Evolutionary conservation across 129 eudicot species (phyloP).

Genomic region (Centrapalus pauciflorus): DNA sequence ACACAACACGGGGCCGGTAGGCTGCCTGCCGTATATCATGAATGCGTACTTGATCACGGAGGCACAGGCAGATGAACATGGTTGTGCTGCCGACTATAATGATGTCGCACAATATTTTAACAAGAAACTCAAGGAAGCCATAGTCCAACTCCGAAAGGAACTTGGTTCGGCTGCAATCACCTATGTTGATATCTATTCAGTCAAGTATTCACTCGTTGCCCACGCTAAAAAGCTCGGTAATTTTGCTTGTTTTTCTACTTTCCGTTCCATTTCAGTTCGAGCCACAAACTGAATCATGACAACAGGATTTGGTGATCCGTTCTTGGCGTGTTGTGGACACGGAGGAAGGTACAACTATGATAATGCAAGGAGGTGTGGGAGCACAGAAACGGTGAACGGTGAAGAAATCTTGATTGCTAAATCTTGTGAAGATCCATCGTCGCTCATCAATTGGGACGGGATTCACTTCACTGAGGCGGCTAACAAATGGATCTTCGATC

Average conservation of each 20-base stretch:
- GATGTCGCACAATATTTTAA: conserved; percentile 59
- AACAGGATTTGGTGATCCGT: conserved; percentile 74
- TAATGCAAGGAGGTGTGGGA: conserved; percentile 50
- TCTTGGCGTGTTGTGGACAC: conserved; percentile 70
- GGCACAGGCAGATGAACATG: conserved; percentile 52
- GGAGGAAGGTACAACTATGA: conserved; percentile 82
- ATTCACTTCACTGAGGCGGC: conserved; percentile 84
- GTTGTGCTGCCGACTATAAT: conserved; percentile 65
- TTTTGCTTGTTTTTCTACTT: neutral
- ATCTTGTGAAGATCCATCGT: conserved; percentile 58
- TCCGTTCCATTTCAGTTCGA: neutral
- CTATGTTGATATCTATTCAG: conserved; percentile 67
- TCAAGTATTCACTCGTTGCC: conserved; percentile 56
- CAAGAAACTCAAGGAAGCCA: conserved; percentile 42
- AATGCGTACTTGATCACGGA: conserved; percentile 41
- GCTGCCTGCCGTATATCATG: conserved; percentile 72
- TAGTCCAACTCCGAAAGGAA: conserved; percentile 44
- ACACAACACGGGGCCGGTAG: conserved; percentile 86
- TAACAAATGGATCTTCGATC: conserved; percentile 68
- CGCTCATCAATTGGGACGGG: conserved; percentile 65
- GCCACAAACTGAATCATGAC: conserved; percentile 2
- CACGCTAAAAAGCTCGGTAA: conserved; percentile 59
- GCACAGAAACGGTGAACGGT: conserved; percentile 42
- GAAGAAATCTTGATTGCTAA: conserved; percentile 39
- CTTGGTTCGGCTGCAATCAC: conserved; percentile 67